Evolutionary conservation across 1,284 basidiomycete genomes (phyloP), one percentile per base, ranked within the genome.

Genomic region (Salmacisia buchloeana): DNA sequence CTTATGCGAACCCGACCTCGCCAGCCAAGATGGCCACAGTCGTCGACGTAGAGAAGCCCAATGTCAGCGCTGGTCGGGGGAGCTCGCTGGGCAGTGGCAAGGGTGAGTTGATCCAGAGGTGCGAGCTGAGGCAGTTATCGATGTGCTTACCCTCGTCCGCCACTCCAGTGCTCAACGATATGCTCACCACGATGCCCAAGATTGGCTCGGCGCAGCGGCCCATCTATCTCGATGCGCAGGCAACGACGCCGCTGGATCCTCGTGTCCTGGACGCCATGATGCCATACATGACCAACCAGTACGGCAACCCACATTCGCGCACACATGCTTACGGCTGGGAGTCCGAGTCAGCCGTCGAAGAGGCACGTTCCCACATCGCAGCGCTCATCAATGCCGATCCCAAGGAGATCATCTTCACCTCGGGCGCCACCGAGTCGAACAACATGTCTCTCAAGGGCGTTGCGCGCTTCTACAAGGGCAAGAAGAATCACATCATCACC

Each of bases 311-410:
- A 9, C 96, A 98, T 78, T 94, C 91, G 77, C 87, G 94, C 65
- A 98, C 96, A 33, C 96, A 98, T 81, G 92, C 94, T 0, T 98
- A 97, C 81, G 96, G 96, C 5, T 98, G 96, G 96, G 96, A 99
- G 81, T 92, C 94, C 5, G 96, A 98, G 79, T 85, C 89, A 73
- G 94, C 89, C 0, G 91, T 97, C 4, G 94, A 98, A 80, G 87
- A 89, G 72, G 94, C 92, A 6, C 87, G 94, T 62, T 87, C 89
- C 88, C 85, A 97, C 78, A 84, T 98, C 41, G 94, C 94, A 23
- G 86, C 88, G 75, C 84, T 98, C 59, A 91, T 99, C 79, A 92
- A 92, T 45, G 96, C 96, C 9, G 91, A 96, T 67, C 80, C 89
- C 31, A 98, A 98, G 82, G 96, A 98, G 81, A 88, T 99, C 63